A percentile compares a stretch with the other conserved stretches of the same genome.
These are phyloP conservation scores for Lachancea waltii DNA, from an alignment of 805 yeast genomes.

Conservation along the genomic window DNA sequence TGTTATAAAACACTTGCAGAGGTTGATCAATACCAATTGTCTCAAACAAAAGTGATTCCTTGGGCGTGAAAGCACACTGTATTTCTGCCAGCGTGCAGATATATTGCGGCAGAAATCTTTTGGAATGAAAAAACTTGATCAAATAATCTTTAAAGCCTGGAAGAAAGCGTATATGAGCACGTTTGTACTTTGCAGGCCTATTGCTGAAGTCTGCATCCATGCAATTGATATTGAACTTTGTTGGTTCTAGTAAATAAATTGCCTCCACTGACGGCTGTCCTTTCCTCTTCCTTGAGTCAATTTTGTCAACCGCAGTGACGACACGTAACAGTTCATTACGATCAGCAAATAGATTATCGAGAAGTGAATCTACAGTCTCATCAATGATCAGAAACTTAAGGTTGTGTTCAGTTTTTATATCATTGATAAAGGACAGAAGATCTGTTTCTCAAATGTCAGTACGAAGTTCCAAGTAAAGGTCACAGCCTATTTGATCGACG, in stretches of 20 bases:
- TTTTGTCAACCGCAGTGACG: slow-evolving; percentile 57
- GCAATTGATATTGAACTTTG: slow-evolving; percentile 64
- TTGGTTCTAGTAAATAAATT: slow-evolving; percentile 69
- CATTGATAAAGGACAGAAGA: slow-evolving; percentile 24
- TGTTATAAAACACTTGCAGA: slow-evolving; percentile 66
- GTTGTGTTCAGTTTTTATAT: slow-evolving; percentile 39
- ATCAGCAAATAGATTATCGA: slow-evolving; percentile 39
- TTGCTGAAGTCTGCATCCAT: slow-evolving; percentile 65
- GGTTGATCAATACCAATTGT: slow-evolving; percentile 59
- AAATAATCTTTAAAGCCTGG: slow-evolving; percentile 45
- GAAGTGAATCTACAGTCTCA: slow-evolving; percentile 42
- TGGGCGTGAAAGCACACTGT: slow-evolving; percentile 50
- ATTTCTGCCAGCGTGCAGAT: slow-evolving; percentile 35
- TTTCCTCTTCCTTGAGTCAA: slow-evolving; percentile 52
- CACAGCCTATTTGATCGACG: no score
- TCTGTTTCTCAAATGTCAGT: slow-evolving; percentile 3
- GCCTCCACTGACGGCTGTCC: slow-evolving; percentile 67
- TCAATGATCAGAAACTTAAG: slow-evolving; percentile 53
- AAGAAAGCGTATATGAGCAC: slow-evolving; percentile 65
- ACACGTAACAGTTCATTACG: slow-evolving; percentile 42
- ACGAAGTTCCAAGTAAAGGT: no score
- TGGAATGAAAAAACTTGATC: slow-evolving; percentile 25
- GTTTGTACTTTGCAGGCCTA: slow-evolving; percentile 63
- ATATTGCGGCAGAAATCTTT: slow-evolving; percentile 26
- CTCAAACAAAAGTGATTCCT: slow-evolving; percentile 60